Percentiles rank a stretch among this genome's conserved stretches.
phyloP scores from a whole-genome alignment of 306 rosid genomes.

The Crataegus laevigata region DNA sequence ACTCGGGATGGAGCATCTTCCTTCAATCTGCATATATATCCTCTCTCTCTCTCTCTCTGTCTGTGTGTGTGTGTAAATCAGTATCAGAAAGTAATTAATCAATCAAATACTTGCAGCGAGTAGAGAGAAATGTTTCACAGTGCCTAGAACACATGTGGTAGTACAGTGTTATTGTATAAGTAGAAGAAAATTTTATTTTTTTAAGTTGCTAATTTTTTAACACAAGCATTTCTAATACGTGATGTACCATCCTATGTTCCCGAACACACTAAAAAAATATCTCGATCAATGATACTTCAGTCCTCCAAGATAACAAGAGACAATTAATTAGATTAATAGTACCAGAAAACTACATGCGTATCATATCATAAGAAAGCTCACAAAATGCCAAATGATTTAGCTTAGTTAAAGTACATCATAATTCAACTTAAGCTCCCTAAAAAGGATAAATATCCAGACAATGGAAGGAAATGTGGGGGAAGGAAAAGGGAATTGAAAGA shows the following conservation, averaged over 20 bases:
- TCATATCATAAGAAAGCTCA: slow-evolving; percentile 2
- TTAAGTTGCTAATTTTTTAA: too few species aligned
- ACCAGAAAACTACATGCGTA: slow-evolving; percentile 25
- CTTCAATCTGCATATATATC: neutral
- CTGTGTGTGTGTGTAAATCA: too few species aligned
- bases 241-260: too few species aligned
- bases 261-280: too few species aligned
- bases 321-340: slow-evolving; percentile 22
- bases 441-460: neutral
- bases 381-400: slow-evolving; percentile 10
- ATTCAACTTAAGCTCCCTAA: neutral
- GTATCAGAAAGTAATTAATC: neutral
- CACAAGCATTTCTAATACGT: too few species aligned
- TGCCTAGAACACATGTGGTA: too few species aligned
- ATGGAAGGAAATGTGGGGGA: neutral
- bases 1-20: slow-evolving; percentile 11
- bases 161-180: too few species aligned
- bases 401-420: slow-evolving; percentile 1
- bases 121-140: too few species aligned
- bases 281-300: neutral
- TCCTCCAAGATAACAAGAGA: neutral
- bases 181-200: too few species aligned
- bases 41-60: neutral
- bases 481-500: neutral
- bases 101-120: neutral